Evolutionary conservation across 2,329 filamentous ascomycete genomes (phyloP).

Genomic region (Tricladium varicosporioides): DNA sequence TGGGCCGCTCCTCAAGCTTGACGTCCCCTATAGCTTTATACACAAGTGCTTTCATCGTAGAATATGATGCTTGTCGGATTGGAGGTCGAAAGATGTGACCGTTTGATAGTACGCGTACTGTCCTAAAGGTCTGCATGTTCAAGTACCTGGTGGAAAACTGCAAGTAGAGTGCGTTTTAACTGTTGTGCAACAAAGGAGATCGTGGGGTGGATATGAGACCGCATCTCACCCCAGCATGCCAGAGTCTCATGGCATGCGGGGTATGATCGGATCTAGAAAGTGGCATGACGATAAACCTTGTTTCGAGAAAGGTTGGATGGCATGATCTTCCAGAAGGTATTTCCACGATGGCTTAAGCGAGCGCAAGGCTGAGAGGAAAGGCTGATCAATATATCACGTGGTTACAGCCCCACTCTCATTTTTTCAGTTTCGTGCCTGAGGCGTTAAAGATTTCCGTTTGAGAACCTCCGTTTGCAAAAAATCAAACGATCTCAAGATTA

Average conservation of each 20-base stretch:
- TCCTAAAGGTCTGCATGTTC: constrained; percentile 11
- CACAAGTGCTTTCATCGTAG: constrained; percentile 69
- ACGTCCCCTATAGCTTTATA: constrained; percentile 82
- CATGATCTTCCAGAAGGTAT: background rate
- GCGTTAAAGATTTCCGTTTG: too few species aligned
- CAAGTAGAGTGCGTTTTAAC: background rate
- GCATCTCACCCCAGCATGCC: background rate
- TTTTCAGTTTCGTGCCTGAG: too few species aligned
- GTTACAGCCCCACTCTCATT: too few species aligned
- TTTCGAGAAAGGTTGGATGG: background rate
- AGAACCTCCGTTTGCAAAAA: too few species aligned
- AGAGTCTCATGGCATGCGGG: background rate
- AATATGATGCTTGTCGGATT: constrained; percentile 12
- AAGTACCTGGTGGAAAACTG: background rate
- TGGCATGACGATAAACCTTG: background rate
- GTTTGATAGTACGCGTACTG: constrained; percentile 13
- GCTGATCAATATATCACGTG: too few species aligned
- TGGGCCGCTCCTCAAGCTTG: constrained; percentile 51
- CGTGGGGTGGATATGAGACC: background rate
- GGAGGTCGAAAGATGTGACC: constrained; percentile 7
- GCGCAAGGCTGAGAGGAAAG: too few species aligned
- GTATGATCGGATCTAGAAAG: background rate
- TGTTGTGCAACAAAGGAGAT: background rate
- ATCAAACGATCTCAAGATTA: too few species aligned
- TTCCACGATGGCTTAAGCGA: background rate